These are phyloP conservation scores for Cystoisospora suis DNA, from an alignment of 169 alveolate species.

Conservation along the genomic window DNA sequence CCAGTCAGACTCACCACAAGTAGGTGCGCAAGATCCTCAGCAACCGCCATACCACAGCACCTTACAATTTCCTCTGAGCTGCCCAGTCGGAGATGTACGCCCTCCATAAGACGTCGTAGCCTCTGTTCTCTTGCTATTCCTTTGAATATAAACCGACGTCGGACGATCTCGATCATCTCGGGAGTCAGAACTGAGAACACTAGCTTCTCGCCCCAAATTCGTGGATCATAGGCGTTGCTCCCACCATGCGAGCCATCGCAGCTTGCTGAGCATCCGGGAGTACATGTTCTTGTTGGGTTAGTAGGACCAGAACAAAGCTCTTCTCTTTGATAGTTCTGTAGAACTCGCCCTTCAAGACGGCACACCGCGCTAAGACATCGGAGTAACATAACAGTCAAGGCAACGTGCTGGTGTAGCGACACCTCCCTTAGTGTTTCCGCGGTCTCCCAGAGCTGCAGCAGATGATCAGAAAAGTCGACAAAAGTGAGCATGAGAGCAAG, in stretches of 20 bases:
- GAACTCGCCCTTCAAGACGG: neutral
- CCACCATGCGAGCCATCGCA: neutral
- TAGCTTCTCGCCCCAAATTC: too few relatives aligned
- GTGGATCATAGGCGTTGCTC: neutral
- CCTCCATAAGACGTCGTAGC: neutral
- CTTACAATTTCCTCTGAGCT: neutral
- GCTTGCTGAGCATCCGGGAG: too few relatives aligned
- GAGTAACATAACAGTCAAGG: neutral
- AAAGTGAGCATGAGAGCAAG: neutral
- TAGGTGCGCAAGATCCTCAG: neutral
- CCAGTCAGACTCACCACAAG: neutral
- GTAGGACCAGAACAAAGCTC: neutral
- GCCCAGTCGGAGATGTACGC: neutral
- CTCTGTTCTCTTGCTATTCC: too few relatives aligned
- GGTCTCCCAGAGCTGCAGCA: slow-evolving; percentile 29
- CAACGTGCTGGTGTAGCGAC: neutral
- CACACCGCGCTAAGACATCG: neutral
- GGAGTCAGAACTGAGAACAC: too few relatives aligned
- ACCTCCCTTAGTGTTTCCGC: too few relatives aligned
- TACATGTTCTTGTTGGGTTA: too few relatives aligned
- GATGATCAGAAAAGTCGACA: neutral
- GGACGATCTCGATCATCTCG: neutral
- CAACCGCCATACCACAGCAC: neutral
- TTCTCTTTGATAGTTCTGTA: too few relatives aligned
- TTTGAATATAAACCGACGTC: too few relatives aligned